phyloP scores from a whole-genome alignment of 768 basidiomycete genomes.

The Hysterangium stoloniferum region DNA sequence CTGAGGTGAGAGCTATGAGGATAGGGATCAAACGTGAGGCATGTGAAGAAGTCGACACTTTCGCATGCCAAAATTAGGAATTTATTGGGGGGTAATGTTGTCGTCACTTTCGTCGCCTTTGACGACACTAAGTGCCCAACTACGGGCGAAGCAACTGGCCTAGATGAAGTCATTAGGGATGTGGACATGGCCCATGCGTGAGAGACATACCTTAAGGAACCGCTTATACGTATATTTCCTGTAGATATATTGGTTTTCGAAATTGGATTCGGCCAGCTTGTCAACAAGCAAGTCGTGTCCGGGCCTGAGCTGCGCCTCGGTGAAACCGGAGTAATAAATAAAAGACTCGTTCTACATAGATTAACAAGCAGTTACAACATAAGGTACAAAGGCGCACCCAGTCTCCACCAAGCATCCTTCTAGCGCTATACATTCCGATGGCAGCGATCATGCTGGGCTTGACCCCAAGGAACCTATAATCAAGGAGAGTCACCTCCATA shows the following conservation, averaged over 20 bases:
- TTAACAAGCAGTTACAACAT: constrained; percentile 15
- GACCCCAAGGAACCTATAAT: constrained; percentile 85
- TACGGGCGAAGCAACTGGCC: constrained; percentile 27
- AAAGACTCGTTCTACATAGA: constrained; percentile 73
- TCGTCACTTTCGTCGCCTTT: background rate
- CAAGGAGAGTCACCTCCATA: constrained; percentile 91
- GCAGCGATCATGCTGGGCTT: constrained; percentile 94
- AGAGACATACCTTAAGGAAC: constrained; percentile 75
- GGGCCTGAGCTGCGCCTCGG: constrained; percentile 76
- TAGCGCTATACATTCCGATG: constrained; percentile 93
- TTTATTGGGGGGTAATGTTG: background rate
- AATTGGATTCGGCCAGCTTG: constrained; percentile 71
- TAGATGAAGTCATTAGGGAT: background rate
- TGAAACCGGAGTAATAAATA: constrained; percentile 87
- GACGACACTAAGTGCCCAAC: constrained; percentile 27
- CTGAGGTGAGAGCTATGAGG: background rate
- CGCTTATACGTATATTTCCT: constrained; percentile 98
- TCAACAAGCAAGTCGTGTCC: constrained; percentile 80
- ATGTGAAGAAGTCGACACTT: background rate
- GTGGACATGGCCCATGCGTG: background rate
- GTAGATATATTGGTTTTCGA: constrained; percentile 81
- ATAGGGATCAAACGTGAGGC: constrained; percentile 2
- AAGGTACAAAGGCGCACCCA: constrained; percentile 62
- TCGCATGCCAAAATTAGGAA: background rate
- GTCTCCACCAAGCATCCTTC: constrained; percentile 87